phyloP scores from a whole-genome alignment of 2,329 filamentous ascomycete genomes.

The Fonsecaea pedrosoi region DNA sequence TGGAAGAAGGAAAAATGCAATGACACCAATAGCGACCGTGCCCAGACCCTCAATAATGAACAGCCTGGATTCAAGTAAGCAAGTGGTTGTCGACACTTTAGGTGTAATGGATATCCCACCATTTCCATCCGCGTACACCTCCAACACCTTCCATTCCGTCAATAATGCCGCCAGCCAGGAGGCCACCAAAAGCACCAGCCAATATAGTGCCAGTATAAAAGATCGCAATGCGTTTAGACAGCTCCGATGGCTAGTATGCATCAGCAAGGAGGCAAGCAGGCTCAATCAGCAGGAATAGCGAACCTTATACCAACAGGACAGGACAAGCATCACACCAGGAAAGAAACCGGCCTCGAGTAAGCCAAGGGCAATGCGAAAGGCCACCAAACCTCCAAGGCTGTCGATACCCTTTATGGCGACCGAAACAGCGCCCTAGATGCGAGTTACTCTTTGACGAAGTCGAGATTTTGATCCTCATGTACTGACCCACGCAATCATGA shows the following conservation, averaged over 20 bases:
- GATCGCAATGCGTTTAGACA: conserved; percentile 48
- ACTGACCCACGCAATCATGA: conserved; percentile 37
- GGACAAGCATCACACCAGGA: conserved; percentile 60
- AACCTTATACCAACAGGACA: conserved; percentile 69
- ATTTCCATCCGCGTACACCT: conserved; percentile 43
- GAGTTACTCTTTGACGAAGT: background rate
- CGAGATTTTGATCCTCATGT: background rate
- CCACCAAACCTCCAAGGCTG: conserved; percentile 53
- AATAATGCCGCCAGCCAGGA: conserved; percentile 59
- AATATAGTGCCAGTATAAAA: conserved; percentile 56
- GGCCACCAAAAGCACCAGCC: conserved; percentile 60
- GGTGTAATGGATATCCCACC: conserved; percentile 54
- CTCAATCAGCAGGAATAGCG: conserved; percentile 29
- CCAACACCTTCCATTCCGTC: conserved; percentile 34
- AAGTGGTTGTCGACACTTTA: conserved; percentile 1
- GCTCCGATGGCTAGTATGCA: conserved; percentile 48
- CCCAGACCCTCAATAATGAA: conserved; percentile 46
- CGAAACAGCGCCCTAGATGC: conserved; percentile 53
- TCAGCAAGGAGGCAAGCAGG: conserved; percentile 5
- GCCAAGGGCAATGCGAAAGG: conserved; percentile 51
- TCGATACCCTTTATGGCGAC: conserved; percentile 57
- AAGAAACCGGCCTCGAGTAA: conserved; percentile 47
- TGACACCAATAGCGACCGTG: conserved; percentile 40
- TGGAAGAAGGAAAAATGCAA: conserved; percentile 42
- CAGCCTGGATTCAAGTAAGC: conserved; percentile 44